Evolutionary conservation across 495 filamentous ascomycete species (phyloP), one percentile per base, ranked within the genome.

Genomic region (Usnea hakonensis): DNA sequence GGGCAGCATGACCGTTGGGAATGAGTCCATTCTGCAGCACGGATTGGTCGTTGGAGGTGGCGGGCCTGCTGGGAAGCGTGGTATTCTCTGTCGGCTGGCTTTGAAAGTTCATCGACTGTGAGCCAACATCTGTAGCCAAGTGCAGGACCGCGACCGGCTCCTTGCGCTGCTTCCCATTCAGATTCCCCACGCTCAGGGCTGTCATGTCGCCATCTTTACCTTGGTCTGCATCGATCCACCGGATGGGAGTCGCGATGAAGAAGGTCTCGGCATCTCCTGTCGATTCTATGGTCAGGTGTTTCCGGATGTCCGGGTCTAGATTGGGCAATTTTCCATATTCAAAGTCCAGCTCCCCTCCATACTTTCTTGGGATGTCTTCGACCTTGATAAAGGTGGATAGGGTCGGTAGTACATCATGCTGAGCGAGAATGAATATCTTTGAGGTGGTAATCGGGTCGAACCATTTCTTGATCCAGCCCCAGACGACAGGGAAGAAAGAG

Each of bases 401-500:
- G 5, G 89, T 91, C 8, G 85, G 77, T 57, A 85, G 78, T 58
- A 94, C 84, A 72, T 94, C 86, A 37, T 80, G 68, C 28, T 83
- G 74, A 56, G 79, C 79, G 61, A 95, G 82, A 65, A 96, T 91
- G 71, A 95, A 93, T 69, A 96, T 95, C 75, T 96, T 95, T 64
- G 88, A 91, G 5, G 90, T 90, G 52, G 91, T 96, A 61, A 88
- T 87, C 32, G 91, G 91, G 75, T 96, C 91, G 71, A 95, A 95
- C 91, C 91, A 96, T 69, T 86, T 85, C 78, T 95, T 95, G 74
- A 95, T 87, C 91, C 91, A 95, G 65, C 88, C 83, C 91, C 91
- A 95, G 57, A 96, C 89, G 14, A 91, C 95, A 35, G 89, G 89
- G 76, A 96, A 96, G 80, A 95, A 96, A 48, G 83, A 79, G 5